Base-by-base conservation (phyloP, 2,329 filamentous ascomycete species). In the Raffaelea albimanens region DNA sequence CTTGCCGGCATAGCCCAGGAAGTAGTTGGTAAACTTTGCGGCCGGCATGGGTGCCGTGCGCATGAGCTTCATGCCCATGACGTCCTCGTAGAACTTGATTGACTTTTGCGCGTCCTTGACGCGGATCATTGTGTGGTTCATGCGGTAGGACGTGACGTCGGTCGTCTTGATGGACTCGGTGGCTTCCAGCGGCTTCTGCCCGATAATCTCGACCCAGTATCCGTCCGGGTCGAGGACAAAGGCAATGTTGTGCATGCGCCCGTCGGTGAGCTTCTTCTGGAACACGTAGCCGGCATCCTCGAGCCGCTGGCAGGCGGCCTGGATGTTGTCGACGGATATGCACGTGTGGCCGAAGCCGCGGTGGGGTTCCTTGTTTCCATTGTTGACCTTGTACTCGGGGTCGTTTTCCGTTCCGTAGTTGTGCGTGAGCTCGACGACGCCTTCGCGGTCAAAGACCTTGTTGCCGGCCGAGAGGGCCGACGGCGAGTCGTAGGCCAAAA, bases 81-180 rank as follows among this genome's bases (percentile, higher is more conserved):
- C 75, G 7, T 96, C 87, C 64, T 91, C 77, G 68, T 91, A 91
- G 63, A 87, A 91, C 59, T 82, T 80, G 59, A 90, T 71, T 14
- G 82, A 86, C 64, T 79, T 81, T 61, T 87, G 75, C 21, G 75
- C 71, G 56, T 87, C 81, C 70, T 96, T 97, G 68, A 97, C 84
- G 25, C 93, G 86, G 57, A 98, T 79, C 93, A 97, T 97, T 48
- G 86, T 89, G 69, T 93, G 87, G 68, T 93, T 90, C 76, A 83
- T 82, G 57, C 85, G 81, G 65, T 97, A 97, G 29, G 80, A 86
- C 18, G 66, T 63, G 0, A 81, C 66, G 57, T 96, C 85, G 0
- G 90, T 95, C 43, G 79, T 76, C 49, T 77, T 83, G 48, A 85
- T 69, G 44, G 73, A 70, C 60, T 88, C 86, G 2, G 85, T 87